phyloP scores from a whole-genome alignment of 768 basidiomycete species.

The Podaxis sp. region DNA sequence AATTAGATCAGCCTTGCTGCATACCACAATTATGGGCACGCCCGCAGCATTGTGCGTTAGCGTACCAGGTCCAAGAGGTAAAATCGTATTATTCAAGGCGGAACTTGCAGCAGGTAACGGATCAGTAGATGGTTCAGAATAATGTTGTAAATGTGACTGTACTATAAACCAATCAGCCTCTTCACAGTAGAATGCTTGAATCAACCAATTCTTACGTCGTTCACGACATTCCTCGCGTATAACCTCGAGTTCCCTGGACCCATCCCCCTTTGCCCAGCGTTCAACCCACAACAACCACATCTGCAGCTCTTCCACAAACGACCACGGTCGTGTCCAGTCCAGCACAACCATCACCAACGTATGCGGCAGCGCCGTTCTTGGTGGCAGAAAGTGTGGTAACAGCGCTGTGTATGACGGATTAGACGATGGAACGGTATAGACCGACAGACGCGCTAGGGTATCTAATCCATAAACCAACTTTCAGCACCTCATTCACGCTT shows the following conservation, averaged over 20 bases:
- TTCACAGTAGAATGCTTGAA: slow-evolving; percentile 11
- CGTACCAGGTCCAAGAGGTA: slow-evolving; percentile 84
- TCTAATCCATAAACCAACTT: slow-evolving; percentile 45
- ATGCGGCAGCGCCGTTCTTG: slow-evolving; percentile 62
- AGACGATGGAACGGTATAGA: slow-evolving; percentile 88
- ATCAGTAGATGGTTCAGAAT: slow-evolving; percentile 76
- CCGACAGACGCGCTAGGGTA: slow-evolving; percentile 82
- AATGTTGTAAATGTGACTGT: slow-evolving; percentile 88
- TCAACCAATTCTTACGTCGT: slow-evolving; percentile 47
- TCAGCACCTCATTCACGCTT: not conserved
- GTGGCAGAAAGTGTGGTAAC: slow-evolving; percentile 78
- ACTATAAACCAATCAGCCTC: slow-evolving; percentile 44
- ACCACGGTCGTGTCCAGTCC: slow-evolving; percentile 96
- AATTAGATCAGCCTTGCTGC: slow-evolving; percentile 92
- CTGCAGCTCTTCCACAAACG: slow-evolving; percentile 82
- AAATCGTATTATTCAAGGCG: slow-evolving; percentile 61
- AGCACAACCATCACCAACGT: slow-evolving; percentile 82
- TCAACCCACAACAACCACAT: slow-evolving; percentile 89
- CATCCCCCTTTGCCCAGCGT: slow-evolving; percentile 71
- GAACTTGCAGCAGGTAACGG: slow-evolving; percentile 60
- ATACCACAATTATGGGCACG: slow-evolving; percentile 84
- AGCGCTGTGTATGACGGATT: slow-evolving; percentile 69
- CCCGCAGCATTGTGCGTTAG: slow-evolving; percentile 87
- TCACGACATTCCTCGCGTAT: slow-evolving; percentile 80
- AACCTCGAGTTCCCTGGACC: slow-evolving; percentile 70